Evolutionary conservation across 2,329 filamentous ascomycete species (phyloP), one percentile per base, ranked within the genome.

Genomic region (Podosphaera leucotricha): DNA sequence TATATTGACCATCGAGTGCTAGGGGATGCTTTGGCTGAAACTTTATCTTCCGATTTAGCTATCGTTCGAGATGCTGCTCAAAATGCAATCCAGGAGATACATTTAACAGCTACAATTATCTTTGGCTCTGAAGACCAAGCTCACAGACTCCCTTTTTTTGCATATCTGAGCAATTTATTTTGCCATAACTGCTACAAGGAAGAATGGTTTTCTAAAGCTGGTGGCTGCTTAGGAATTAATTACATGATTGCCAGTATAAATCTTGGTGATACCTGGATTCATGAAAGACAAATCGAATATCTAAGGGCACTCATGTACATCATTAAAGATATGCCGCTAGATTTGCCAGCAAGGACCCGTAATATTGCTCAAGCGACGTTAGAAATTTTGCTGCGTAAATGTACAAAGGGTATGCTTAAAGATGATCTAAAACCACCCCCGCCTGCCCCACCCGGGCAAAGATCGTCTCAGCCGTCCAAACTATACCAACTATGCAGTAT

Each of bases 131-230:
- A 77, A 35, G 70, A 69, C 19, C 71, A 80, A 44, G 76, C 86
- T 26, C 74, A 81, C 28, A 76, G 75, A 45, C 68, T 98, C 7
- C 75, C 79, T 0, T 83, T 98, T 61, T 98, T 98, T 62, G 71
- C 70, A 46, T 77, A 87, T 54, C 67, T 98, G 5, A 78, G 80
- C 35, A 80, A 75, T 47, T 77, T 77, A 0, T 93, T 95, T 58
- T 90, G 83, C 53, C 90, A 98, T 58, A 85, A 83, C 50, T 98
- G 90, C 59, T 86, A 94, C 54, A 85, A 90, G 54, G 87, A 98
- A 59, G 90, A 98, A 55, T 99, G 92, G 90, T 98, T 93, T 57
- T 86, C 86, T 43, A 98, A 99, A 62, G 81, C 85, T 33, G 90
- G 87, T 41, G 90, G 90, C 35, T 86, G 81, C 44, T 64, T 87